Conservation (phyloP, 257 asterid species). For the Capsicum chinense region DNA sequence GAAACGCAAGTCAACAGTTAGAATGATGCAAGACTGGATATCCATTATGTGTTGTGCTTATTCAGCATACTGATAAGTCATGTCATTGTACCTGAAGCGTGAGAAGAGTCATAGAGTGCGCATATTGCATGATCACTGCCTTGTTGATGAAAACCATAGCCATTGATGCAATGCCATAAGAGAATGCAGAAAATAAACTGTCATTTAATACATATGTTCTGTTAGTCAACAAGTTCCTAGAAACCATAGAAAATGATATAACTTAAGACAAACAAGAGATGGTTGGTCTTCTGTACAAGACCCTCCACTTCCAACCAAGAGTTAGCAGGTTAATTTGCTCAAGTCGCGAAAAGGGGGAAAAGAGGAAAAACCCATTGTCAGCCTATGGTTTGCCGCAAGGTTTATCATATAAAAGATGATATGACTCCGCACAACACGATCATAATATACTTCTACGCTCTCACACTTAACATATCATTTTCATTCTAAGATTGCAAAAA, state of each 20-base stretch:
- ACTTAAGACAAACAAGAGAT: not conserved
- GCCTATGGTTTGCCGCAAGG: not conserved
- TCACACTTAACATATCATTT: not conserved
- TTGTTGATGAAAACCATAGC: constrained; percentile 97
- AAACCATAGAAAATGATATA: constrained; percentile 12
- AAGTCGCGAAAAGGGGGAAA: not conserved
- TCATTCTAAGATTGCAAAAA: not conserved
- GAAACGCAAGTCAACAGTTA: constrained; percentile 41
- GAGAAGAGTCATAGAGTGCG: constrained; percentile 87
- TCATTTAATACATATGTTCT: constrained; percentile 33
- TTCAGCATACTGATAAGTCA: not conserved
- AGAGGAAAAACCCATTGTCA: not conserved
- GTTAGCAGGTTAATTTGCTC: not conserved
- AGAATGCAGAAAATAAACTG: constrained; percentile 75
- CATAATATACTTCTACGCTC: constrained; percentile 8
- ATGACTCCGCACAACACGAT: not conserved
- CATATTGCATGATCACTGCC: constrained; percentile 91
- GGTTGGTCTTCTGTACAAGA: not conserved
- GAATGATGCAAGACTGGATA: not conserved
- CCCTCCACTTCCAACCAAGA: not conserved
- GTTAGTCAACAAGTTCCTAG: constrained; percentile 21
- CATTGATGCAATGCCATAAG: constrained; percentile 92
- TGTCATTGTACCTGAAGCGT: constrained; percentile 69
- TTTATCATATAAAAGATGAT: constrained; percentile 14
- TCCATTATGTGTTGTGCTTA: not conserved